Evolutionary conservation across 345 rosid genomes (phyloP), one percentile per base, ranked within the genome.

Genomic region (Sapria himalayana): DNA sequence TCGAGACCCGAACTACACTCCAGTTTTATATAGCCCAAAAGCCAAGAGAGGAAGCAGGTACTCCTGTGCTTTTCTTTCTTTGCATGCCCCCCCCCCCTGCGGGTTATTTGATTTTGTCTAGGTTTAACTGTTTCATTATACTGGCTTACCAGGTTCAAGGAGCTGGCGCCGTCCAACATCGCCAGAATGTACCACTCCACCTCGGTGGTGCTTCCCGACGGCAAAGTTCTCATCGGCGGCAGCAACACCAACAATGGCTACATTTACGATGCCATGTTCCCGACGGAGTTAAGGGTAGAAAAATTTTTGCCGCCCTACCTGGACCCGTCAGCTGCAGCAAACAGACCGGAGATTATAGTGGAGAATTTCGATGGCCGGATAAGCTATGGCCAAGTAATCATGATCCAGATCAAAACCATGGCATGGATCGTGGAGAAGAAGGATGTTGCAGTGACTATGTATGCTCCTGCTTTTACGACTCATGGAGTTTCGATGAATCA

Each of bases 251-350:
- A 74, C 51, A 51, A 72, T 0, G 89, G 89, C 4, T 76, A 81
- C 61, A 15, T 29, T 4, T 62, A 48, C 4, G 44, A 65, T 32
- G 70, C 63, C 9, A 64, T 67, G 53, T 81, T 24, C 62, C 89
- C 89, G 0, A 76, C 89, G 0, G 93, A 80, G 50, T 63, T 76
- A 2, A 65, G 78, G 3, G 63, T 76, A 0, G 89, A 76, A 64
- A 76, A 72, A 62, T 76, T 67, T 71, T 69, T 67, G 0, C 93
- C 93, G 0, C 89, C 75, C 43, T 80, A 76, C 59, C 48, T 80
- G 29, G 66, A 80, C 27, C 62, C 70, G 1, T 25, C 59, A 0
- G 48, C 58, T 19, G 48, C 46, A 9, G 25, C 13, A 18, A 1
- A 36, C n/a, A 61, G 70, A 46, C 70, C 69, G 0, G 44, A 39